Percentiles rank a stretch among this genome's conserved stretches.
Evolutionary conservation across 768 basidiomycete species (phyloP).

Genomic region (Panaeolus cyanescens): DNA sequence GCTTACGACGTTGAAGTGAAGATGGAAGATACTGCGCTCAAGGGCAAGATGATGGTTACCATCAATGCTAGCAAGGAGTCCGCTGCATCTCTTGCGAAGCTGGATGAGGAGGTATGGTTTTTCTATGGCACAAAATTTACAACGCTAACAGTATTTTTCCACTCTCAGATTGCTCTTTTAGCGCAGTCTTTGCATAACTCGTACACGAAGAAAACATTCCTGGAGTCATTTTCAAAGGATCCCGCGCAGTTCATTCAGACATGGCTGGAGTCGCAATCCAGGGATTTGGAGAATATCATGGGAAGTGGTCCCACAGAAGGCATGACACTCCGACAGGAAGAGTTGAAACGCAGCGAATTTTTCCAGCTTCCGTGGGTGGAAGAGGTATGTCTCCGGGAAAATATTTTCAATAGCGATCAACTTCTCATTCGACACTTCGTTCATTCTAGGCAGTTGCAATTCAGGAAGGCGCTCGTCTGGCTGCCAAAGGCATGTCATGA

Average conservation of each 20-base stretch:
- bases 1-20: constrained; percentile 92
- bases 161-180: constrained; percentile 70
- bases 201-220: constrained; percentile 83
- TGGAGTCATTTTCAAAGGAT: constrained; percentile 78
- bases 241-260: constrained; percentile 83
- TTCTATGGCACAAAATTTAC: neutral
- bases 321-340: constrained; percentile 81
- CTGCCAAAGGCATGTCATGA: constrained; percentile 47
- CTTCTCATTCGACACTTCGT: constrained; percentile 7
- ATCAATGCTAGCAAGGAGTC: constrained; percentile 72
- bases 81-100: constrained; percentile 59
- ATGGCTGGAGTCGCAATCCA: constrained; percentile 90
- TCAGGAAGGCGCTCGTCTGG: constrained; percentile 78
- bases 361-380: constrained; percentile 93
- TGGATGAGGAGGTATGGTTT: constrained; percentile 84
- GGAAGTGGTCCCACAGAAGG: constrained; percentile 85
- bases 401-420: neutral
- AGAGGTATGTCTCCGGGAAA: constrained; percentile 39
- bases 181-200: constrained; percentile 87
- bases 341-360: constrained; percentile 85
- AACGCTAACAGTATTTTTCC: neutral
- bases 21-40: constrained; percentile 76
- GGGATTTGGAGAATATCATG: constrained; percentile 87
- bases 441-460: constrained; percentile 70
- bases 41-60: constrained; percentile 75